Evolutionary conservation across 2,329 filamentous ascomycete species (phyloP), one percentile per base, ranked within the genome.

Genomic region (Tothia fuscella): DNA sequence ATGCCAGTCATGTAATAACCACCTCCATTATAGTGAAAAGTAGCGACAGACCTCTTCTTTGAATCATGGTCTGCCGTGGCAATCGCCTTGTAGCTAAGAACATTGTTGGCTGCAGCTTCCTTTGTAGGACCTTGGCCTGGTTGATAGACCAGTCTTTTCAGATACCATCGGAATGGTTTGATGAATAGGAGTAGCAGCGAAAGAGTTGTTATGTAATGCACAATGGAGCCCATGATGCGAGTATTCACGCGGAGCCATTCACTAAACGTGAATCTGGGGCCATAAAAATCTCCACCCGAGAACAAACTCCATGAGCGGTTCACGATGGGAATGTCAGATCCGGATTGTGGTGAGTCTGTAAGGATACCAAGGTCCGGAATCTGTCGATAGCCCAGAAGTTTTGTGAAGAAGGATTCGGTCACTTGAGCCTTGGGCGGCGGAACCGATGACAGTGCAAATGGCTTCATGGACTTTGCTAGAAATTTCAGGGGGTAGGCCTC

Each of bases 1-100:
- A 78, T 53, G 0, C 71, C 82, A 3, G 81, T 86, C 39, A 84
- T 59, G n/a, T 64, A 61, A 56, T 88, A 89, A 54, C 77, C 66
- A 50, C 72, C 72, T 3, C 81, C 80, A 3, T 67, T 58, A 48
- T 68, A 77, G 49, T 67, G 64, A 30, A 75, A 69, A 40, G 68
- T 68, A 40, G 68, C 71, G 38, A 67, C 70, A 0, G 74, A 78
- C 50, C 70, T 65, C 59, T 75, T 63, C 14, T 61, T 57, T 17
- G 58, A 60, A 43, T 55, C 58, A 39, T 56, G 52, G 51, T 68
- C 62, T 3, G 79, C 75, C n/a, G 64, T 67, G 2, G 72, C 82
- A 16, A 83, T 64, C 4, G 70, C 79, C 10, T 74, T 69, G 53
- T 76, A 82, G 54, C 80, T 74, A 21, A 82, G 58, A 42, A 71